Evolutionary conservation across 192 early-diverging fungal species (phyloP).

Genomic region (Radiomyces spectabilis): DNA sequence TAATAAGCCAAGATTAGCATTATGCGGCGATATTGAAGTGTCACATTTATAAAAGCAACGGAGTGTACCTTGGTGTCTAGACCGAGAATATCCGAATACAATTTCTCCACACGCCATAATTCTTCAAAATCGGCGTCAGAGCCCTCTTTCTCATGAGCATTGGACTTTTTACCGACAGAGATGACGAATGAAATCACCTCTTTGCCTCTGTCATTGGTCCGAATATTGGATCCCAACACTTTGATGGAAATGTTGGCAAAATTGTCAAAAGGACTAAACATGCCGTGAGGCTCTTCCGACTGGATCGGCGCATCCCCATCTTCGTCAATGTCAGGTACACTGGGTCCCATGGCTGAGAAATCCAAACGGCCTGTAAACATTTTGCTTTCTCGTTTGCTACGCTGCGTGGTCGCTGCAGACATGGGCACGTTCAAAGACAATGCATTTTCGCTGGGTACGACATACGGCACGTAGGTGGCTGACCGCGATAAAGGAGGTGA

Average conservation of each 20-base stretch:
- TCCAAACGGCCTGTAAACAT: too few species aligned
- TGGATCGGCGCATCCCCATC: too few species aligned
- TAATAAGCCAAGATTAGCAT: conserved; percentile 8
- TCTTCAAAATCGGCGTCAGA: too few species aligned
- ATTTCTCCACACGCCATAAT: conserved; percentile 81
- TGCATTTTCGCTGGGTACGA: too few species aligned
- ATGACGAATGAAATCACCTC: conserved; percentile 62
- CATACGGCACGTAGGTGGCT: too few species aligned
- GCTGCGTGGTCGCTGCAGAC: too few species aligned
- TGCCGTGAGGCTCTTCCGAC: too few species aligned
- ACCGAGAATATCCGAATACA: conserved; percentile 74
- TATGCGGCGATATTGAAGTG: too few species aligned
- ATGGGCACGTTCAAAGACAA: too few species aligned
- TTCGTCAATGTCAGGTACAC: too few species aligned
- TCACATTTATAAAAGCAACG: not conserved
- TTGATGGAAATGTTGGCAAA: conserved; percentile 22
- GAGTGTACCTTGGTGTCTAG: conserved; percentile 68
- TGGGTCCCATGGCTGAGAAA: too few species aligned
- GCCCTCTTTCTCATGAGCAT: conserved; percentile 1
- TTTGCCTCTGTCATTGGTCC: conserved; percentile 68
- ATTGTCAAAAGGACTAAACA: not conserved
- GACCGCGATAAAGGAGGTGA: conserved; percentile 1
- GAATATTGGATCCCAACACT: conserved; percentile 49
- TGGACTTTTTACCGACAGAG: conserved; percentile 26
- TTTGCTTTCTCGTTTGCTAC: too few species aligned